Percentiles rank a stretch among this genome's conserved stretches.
These are phyloP conservation scores for Myriosclerotinia duriaeana DNA, from an alignment of 2,329 filamentous ascomycete species.

Conservation along the genomic window DNA sequence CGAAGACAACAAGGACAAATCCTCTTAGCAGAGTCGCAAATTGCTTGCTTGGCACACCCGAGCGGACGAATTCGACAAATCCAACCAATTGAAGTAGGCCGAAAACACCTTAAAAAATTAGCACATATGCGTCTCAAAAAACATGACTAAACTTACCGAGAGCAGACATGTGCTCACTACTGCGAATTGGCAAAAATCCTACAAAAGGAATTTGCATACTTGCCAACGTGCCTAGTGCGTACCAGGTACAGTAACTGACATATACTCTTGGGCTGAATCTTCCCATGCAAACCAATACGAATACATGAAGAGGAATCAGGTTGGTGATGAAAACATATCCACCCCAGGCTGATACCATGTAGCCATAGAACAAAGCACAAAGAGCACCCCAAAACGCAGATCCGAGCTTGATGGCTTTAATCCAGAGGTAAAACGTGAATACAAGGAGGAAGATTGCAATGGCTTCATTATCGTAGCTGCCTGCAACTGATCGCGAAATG, in stretches of 20 bases:
- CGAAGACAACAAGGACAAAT: constrained; percentile 72
- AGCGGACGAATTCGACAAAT: constrained; percentile 85
- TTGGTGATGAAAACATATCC: constrained; percentile 99
- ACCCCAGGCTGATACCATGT: constrained; percentile 99
- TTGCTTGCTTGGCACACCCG: constrained; percentile 86
- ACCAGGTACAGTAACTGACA: constrained; percentile 97
- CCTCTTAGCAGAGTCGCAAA: constrained; percentile 86
- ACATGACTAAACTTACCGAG: constrained; percentile 60
- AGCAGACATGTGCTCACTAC: constrained; percentile 97
- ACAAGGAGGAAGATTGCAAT: constrained; percentile 98
- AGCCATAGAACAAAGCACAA: constrained; percentile 95
- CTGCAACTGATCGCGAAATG: constrained; percentile 95
- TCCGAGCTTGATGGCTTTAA: constrained; percentile 94
- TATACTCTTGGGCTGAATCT: constrained; percentile 92
- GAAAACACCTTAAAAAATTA: constrained; percentile 69
- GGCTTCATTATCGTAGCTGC: constrained; percentile 98
- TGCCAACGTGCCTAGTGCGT: constrained; percentile 88
- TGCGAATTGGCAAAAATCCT: constrained; percentile 92
- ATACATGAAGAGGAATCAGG: constrained; percentile 87
- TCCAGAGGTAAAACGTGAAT: constrained; percentile 98
- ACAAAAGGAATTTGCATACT: constrained; percentile 99
- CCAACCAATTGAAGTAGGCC: constrained; percentile 91
- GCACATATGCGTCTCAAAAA: constrained; percentile 17
- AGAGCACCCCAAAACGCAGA: constrained; percentile 96
- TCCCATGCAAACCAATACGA: constrained; percentile 95